These are phyloP conservation scores for Dendrostoma leiphaemia DNA, from an alignment of 2,329 filamentous ascomycete species.

Conservation along the genomic window DNA sequence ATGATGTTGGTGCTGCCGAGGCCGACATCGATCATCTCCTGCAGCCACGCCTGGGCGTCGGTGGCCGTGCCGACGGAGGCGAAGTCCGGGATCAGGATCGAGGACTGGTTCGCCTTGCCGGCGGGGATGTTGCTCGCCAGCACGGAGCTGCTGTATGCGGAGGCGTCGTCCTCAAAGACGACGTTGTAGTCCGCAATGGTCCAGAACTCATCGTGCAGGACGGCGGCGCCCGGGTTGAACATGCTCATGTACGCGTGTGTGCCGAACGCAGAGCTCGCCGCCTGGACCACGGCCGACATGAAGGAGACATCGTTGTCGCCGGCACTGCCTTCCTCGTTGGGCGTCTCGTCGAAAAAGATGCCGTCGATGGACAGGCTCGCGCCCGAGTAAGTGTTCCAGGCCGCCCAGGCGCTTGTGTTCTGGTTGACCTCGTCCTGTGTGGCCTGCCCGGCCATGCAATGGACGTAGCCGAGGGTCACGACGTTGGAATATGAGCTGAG, in stretches of 20 bases:
- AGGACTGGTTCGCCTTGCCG: slow-evolving; percentile 1
- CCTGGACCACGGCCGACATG: slow-evolving; percentile 4
- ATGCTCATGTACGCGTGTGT: slow-evolving; percentile 4
- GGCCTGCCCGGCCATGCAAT: neutral
- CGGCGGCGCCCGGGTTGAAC: slow-evolving; percentile 11
- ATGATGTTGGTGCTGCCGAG: slow-evolving; percentile 6
- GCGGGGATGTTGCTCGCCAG: slow-evolving; percentile 3
- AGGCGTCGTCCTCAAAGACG: slow-evolving; percentile 8
- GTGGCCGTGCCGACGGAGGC: neutral
- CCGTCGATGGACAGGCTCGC: slow-evolving; percentile 11
- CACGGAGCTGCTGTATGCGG: neutral
- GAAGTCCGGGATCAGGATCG: slow-evolving; percentile 7
- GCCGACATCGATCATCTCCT: neutral
- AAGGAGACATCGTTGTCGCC: slow-evolving; percentile 2
- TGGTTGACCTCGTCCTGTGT: slow-evolving; percentile 1
- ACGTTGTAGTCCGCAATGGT: slow-evolving; percentile 3
- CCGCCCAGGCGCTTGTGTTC: slow-evolving; percentile 9
- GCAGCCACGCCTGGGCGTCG: slow-evolving; percentile 1
- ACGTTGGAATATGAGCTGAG: slow-evolving; percentile 12
- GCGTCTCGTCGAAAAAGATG: slow-evolving; percentile 20
- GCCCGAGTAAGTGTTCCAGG: slow-evolving; percentile 3
- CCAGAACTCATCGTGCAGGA: slow-evolving; percentile 6
- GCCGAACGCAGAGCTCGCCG: slow-evolving; percentile 1
- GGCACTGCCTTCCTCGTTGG: slow-evolving; percentile 16
- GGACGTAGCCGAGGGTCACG: slow-evolving; percentile 12